Evolutionary conservation across 139 green algal species (phyloP).

Genomic region (Desmodesmus armatus): DNA sequence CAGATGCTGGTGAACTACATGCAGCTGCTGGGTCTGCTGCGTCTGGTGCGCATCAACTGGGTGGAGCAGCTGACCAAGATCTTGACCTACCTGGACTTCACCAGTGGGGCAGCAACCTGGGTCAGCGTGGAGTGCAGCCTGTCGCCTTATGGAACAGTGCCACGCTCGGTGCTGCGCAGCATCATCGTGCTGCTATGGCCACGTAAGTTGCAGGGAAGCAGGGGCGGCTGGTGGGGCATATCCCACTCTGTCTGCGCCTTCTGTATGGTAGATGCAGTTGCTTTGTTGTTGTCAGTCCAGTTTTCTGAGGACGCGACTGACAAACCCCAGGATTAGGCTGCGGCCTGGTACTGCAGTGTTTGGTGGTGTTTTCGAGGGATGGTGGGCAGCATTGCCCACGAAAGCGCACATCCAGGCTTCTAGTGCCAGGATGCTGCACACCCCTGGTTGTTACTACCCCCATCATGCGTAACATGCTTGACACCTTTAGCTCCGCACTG

Average conservation of each 20-base stretch:
- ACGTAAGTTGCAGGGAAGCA: no score
- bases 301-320: no score
- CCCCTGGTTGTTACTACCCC: neutral
- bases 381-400: no score
- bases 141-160: neutral
- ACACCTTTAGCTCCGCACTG: neutral
- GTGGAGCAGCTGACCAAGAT: neutral
- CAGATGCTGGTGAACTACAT: slow-evolving; percentile 38
- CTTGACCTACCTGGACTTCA: slow-evolving; percentile 5
- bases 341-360: no score
- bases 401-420: no score
- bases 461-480: neutral
- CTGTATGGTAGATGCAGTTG: no score
- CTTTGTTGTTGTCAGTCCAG: no score
- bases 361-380: no score
- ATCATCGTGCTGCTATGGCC: slow-evolving; percentile 34
- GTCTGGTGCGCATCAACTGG: slow-evolving; percentile 33
- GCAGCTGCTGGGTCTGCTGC: slow-evolving; percentile 43
- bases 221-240: no score
- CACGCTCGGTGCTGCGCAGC: slow-evolving; percentile 7
- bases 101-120: slow-evolving; percentile 5
- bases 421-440: no score
- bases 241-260: no score
- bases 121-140: slow-evolving; percentile 41
- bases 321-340: no score